Evolutionary conservation across 2,329 filamentous ascomycete species (phyloP).

Genomic region (Canariomyces notabilis): DNA sequence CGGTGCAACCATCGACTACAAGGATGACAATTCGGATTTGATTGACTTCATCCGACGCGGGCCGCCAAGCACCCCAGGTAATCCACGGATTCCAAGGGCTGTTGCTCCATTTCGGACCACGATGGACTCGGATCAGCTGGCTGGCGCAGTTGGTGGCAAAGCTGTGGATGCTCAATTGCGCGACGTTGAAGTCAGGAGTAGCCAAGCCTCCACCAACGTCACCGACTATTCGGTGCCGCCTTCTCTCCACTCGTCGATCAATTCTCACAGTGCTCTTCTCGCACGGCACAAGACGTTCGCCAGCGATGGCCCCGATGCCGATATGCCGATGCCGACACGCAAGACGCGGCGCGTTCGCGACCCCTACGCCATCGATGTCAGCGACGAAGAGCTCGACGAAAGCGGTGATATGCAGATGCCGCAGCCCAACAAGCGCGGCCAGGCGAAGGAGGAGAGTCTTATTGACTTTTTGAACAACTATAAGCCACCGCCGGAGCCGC

Average conservation of each 20-base stretch:
- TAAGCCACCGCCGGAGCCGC: conserved; percentile 55
- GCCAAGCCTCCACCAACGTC: conserved; percentile 50
- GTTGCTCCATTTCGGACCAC: conserved; percentile 81
- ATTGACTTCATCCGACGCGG: conserved; percentile 95
- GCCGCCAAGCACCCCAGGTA: conserved; percentile 56
- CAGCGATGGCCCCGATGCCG: conserved; percentile 38
- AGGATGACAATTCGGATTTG: conserved; percentile 72
- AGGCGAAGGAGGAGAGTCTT: conserved; percentile 59
- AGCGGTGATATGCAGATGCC: conserved; percentile 39
- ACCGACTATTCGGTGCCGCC: conserved; percentile 52
- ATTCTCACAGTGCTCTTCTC: conserved; percentile 70
- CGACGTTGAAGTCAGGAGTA: conserved; percentile 48
- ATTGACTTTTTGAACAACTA: conserved; percentile 69
- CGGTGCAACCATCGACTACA: conserved; percentile 58
- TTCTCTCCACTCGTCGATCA: conserved; percentile 60
- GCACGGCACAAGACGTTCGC: conserved; percentile 37
- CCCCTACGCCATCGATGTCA: conserved; percentile 87
- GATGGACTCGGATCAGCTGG: conserved; percentile 78
- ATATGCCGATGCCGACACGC: conserved; percentile 58
- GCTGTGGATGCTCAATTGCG: conserved; percentile 55
- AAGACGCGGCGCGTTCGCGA: conserved; percentile 77
- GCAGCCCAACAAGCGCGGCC: conserved; percentile 32
- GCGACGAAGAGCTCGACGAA: conserved; percentile 62
- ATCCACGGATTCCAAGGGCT: conserved; percentile 72
- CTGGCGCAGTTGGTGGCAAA: conserved; percentile 47